Conservation (phyloP, 306 rosid genomes). For the Quercus cerris region DNA sequence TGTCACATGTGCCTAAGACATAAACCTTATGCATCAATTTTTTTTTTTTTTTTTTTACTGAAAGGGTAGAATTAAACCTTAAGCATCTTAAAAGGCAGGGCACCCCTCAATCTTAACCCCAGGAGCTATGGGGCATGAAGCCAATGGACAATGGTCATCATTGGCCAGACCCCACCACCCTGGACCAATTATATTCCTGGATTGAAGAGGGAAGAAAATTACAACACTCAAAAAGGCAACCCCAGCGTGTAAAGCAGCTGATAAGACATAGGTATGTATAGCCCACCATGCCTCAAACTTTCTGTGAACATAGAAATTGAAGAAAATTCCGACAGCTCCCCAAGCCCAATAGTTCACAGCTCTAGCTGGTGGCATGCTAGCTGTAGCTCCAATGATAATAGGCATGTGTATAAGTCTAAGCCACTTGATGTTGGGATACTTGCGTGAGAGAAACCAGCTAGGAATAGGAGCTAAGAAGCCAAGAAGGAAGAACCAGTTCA, state of each 20-base stretch:
- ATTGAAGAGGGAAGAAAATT: conserved; percentile 54
- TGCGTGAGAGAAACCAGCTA: conserved; percentile 38
- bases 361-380: conserved; percentile 34
- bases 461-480: conserved; percentile 56
- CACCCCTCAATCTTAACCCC: conserved; percentile 49
- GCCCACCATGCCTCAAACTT: conserved; percentile 66
- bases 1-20: too few species aligned
- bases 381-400: conserved; percentile 32
- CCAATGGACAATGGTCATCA: conserved; percentile 63
- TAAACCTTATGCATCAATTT: too few species aligned
- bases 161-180: conserved; percentile 58
- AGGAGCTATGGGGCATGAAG: conserved; percentile 62
- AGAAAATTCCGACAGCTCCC: conserved; percentile 58
- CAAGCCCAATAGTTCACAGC: conserved; percentile 47
- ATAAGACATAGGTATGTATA: conserved; percentile 57
- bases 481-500: conserved; percentile 69
- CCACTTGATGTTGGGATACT: conserved; percentile 48
- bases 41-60: too few species aligned
- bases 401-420: conserved; percentile 56
- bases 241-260: conserved; percentile 73
- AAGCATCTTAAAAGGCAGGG: conserved; percentile 27
- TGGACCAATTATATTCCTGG: conserved; percentile 33
- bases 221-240: conserved; percentile 52
- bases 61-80: too few species aligned
- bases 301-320: conserved; percentile 47